phyloP scores from a whole-genome alignment of 2,329 filamentous ascomycete species.

The Trichoderma simmonsii region DNA sequence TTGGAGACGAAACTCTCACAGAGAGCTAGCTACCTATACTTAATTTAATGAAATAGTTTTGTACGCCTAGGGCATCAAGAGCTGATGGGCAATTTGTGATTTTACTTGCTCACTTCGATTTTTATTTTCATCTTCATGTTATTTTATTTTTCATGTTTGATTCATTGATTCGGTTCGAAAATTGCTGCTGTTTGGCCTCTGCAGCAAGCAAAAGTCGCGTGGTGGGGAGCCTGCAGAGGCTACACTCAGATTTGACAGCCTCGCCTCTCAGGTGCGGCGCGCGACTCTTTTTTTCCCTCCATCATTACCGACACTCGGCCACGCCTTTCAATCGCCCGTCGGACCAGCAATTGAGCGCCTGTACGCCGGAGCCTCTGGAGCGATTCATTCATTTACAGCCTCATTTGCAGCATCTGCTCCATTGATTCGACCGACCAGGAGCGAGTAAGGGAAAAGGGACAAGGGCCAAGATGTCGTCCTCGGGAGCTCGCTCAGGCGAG shows the following conservation, averaged over 20 bases:
- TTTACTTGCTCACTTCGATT: background rate
- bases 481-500: slow-evolving; percentile 45
- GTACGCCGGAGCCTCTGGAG: background rate
- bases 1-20: slow-evolving; percentile 16
- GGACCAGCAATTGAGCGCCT: background rate
- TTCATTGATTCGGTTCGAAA: background rate
- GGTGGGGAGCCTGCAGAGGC: slow-evolving; percentile 9
- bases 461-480: slow-evolving; percentile 32
- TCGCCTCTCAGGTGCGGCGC: slow-evolving; percentile 10
- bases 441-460: slow-evolving; percentile 17
- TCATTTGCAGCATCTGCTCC: background rate
- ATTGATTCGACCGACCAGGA: background rate
- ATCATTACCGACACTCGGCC: slow-evolving; percentile 1
- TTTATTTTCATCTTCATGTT: background rate
- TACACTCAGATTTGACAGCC: slow-evolving; percentile 12
- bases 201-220: background rate
- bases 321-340: background rate
- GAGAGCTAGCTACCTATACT: slow-evolving; percentile 10
- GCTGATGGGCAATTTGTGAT: too few species aligned
- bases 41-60: slow-evolving; percentile 16
- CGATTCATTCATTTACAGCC: background rate
- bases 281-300: slow-evolving; percentile 6
- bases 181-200: background rate
- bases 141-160: background rate
- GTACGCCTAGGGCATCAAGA: background rate